Base-by-base conservation (phyloP, 768 basidiomycete genomes). In the Russula griseocarnosa region DNA sequence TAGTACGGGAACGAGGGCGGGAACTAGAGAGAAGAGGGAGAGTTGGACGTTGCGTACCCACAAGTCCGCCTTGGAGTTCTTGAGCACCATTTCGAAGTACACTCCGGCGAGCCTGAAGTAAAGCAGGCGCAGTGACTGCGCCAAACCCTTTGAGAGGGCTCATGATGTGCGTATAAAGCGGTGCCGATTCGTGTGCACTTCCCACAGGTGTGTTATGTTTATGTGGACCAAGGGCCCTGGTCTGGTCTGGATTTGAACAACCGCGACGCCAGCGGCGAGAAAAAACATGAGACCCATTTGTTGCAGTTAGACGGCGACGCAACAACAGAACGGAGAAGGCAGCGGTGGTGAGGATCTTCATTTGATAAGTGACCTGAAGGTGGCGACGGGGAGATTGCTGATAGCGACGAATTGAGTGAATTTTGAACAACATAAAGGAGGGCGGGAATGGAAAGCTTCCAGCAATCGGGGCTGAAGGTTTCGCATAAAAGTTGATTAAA, bases 341-440 rank as follows among this genome's bases (percentile, higher is more conserved):
- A 24, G 94, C 95, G 18, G 94, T 98, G 55, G 94, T 98, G 61
- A 98, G 82, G 73, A 98, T 98, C 76, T 98, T 98, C 94, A 98
- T 95, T 76, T 98, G 94, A 74, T 98, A 96, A 10, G 91, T 92
- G 66, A 98, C 94, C 74, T 98, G 96, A 98, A 99, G 3, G 96
- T 93, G 16, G 97, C 96, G 58, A 94, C 95, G 44, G 93, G 92
- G 62, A 99, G 84, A 76, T 99, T 98, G 68, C 86, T 85, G 66
- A 96, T 88, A 26, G 97, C 97, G 68, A 97, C 92, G 75, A 96
- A 99, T 75, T 98, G 97, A 99, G 85, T 44, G 92, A 90, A 74
- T 98, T 98, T 76, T 98, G 93, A n/a, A 96, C 82, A 67, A 94
- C 87, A 71, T 97, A 98, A 68, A 98, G 87, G 66, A 97, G 81